Conservation (phyloP, 257 asterid species). For the Solanum dulcamara region DNA sequence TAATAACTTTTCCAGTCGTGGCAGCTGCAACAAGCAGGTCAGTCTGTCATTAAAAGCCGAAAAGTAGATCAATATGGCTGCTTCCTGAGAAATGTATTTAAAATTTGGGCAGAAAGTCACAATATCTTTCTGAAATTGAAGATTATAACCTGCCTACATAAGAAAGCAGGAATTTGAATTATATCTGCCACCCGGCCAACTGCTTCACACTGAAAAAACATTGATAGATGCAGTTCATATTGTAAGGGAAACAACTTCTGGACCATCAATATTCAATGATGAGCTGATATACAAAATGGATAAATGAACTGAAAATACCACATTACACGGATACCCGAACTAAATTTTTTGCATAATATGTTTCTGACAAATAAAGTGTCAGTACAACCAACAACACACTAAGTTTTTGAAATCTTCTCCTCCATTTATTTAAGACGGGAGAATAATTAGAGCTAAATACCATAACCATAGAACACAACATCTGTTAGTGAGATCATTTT, state of each 20-base stretch:
- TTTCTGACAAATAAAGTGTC: not conserved
- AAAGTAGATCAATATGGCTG: not conserved
- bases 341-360: not conserved
- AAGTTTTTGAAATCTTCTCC: not conserved
- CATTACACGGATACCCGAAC: not conserved
- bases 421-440: not conserved
- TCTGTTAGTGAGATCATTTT: too few relatives aligned
- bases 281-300: not conserved
- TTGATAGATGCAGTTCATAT: not conserved
- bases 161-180: conserved; percentile 97
- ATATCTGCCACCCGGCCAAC: conserved; percentile 94
- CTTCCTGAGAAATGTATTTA: not conserved
- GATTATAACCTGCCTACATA: conserved; percentile 74
- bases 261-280: not conserved
- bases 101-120: not conserved
- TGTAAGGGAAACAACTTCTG: not conserved
- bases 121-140: not conserved
- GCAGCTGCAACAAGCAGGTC: conserved; percentile 96
- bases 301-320: not conserved
- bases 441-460: not conserved
- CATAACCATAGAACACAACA: not conserved
- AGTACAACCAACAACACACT: not conserved
- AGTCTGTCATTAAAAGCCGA: conserved; percentile 41
- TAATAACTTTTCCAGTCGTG: conserved; percentile 74
- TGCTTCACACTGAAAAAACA: conserved; percentile 73